Conservation (phyloP, 1,139 yeast species). For the Yamadazyma spencermartinsiae region DNA sequence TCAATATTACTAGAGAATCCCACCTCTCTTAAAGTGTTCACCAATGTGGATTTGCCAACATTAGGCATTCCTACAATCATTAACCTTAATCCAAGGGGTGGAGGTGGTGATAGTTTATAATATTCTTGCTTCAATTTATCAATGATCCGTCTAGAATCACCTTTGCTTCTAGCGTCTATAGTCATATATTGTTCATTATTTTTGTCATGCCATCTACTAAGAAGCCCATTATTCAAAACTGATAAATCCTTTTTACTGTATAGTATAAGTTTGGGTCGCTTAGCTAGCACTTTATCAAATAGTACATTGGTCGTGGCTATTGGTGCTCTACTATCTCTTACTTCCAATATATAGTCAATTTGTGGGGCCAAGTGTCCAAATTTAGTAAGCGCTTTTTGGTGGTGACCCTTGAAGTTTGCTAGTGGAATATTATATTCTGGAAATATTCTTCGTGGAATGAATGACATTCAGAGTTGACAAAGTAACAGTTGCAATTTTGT, state of each 20-base stretch:
- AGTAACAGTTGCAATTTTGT: neutral
- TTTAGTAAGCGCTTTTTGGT: conserved; percentile 71
- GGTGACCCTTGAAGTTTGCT: conserved; percentile 91
- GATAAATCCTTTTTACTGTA: conserved; percentile 70
- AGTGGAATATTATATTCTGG: conserved; percentile 71
- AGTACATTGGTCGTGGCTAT: conserved; percentile 77
- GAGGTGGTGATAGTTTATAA: conserved; percentile 54
- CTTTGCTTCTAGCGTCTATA: conserved; percentile 56
- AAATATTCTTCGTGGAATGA: conserved; percentile 48
- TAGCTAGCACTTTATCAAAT: conserved; percentile 66
- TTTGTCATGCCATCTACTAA: conserved; percentile 54
- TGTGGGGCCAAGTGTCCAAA: conserved; percentile 76
- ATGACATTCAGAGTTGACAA: conserved; percentile 24
- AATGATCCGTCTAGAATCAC: conserved; percentile 54
- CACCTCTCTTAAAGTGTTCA: conserved; percentile 67
- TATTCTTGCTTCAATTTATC: conserved; percentile 48
- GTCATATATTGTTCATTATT: conserved; percentile 55
- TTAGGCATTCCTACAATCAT: conserved; percentile 95
- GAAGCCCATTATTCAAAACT: conserved; percentile 29
- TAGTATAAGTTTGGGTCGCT: conserved; percentile 58
- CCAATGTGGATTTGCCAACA: conserved; percentile 93
- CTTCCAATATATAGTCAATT: conserved; percentile 76
- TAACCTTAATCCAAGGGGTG: conserved; percentile 78
- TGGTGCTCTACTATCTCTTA: conserved; percentile 90
- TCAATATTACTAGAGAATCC: conserved; percentile 31